Conservation (phyloP, 1,284 basidiomycete genomes). For the Macrocystidia cucumis region DNA sequence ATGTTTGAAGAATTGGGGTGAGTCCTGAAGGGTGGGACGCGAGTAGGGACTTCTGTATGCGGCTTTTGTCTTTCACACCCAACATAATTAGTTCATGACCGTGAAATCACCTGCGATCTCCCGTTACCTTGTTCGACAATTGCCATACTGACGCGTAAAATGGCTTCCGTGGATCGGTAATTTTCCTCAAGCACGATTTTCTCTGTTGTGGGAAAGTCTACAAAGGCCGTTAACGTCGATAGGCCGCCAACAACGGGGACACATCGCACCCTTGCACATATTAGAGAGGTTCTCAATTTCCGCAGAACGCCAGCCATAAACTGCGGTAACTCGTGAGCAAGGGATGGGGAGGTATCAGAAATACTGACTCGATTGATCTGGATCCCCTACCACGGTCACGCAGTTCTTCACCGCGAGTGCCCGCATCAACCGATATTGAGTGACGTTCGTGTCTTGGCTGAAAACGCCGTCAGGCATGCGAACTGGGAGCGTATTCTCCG, state of each 20-base stretch:
- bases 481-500: too few species aligned
- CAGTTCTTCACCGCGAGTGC: constrained; percentile 54
- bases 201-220: constrained; percentile 60
- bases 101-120: constrained; percentile 1
- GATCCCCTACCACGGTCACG: constrained; percentile 86
- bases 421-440: constrained; percentile 82
- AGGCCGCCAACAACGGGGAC: not conserved
- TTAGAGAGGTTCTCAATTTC: constrained; percentile 74
- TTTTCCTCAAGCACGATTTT: constrained; percentile 83
- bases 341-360: not conserved
- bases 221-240: not conserved
- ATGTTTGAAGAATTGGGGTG: constrained; percentile 43
- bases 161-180: constrained; percentile 80
- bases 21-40: constrained; percentile 67
- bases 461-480: constrained; percentile 10
- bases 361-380: constrained; percentile 77
- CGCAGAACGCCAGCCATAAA: constrained; percentile 88
- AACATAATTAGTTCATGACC: constrained; percentile 2
- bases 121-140: constrained; percentile 74
- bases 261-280: constrained; percentile 55
- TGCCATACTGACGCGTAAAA: constrained; percentile 69
- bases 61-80: constrained; percentile 45
- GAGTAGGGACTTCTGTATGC: constrained; percentile 72
- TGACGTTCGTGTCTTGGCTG: constrained; percentile 85
- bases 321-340: constrained; percentile 20